Evolutionary conservation across 192 early-diverging fungal species (phyloP).

Genomic region (Globomyces pollinis-pini): DNA sequence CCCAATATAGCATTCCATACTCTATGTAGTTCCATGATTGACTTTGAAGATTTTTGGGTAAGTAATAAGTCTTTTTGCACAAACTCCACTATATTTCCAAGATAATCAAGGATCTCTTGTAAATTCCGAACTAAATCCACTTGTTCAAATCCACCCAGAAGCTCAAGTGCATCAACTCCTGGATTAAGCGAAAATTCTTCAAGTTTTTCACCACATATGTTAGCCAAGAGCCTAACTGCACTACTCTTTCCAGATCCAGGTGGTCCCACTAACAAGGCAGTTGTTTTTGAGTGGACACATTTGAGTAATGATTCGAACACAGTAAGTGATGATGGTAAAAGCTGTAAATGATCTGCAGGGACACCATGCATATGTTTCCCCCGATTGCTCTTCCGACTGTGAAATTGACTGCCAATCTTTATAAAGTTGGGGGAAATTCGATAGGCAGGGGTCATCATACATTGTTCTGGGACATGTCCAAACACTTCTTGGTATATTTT

Average conservation of each 20-base stretch:
- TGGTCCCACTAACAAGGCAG: conserved; percentile 83
- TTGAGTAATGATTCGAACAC: conserved; percentile 71
- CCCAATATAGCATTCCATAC: not conserved
- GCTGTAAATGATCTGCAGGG: conserved; percentile 39
- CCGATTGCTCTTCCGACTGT: not conserved
- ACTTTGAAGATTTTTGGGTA: not conserved
- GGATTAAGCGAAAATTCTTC: conserved; percentile 95
- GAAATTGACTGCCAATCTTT: conserved; percentile 6
- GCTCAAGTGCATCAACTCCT: conserved; percentile 87
- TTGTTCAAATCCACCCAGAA: conserved; percentile 97
- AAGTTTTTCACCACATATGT: conserved; percentile 71
- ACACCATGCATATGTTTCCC: conserved; percentile 20
- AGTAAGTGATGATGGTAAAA: conserved; percentile 58
- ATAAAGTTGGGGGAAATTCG: conserved; percentile 16
- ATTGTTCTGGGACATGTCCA: conserved; percentile 8
- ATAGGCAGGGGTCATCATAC: conserved; percentile 8
- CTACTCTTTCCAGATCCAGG: conserved; percentile 83
- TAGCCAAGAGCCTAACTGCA: conserved; percentile 74
- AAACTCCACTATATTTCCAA: conserved; percentile 35
- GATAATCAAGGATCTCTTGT: conserved; percentile 35
- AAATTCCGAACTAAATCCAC: conserved; percentile 73
- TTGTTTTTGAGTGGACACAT: conserved; percentile 83
- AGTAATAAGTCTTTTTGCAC: conserved; percentile 32
- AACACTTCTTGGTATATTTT: conserved; percentile 17
- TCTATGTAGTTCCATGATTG: not conserved